Percentiles rank a stretch among this genome's conserved stretches.
phyloP scores from a whole-genome alignment of 805 yeast genomes.

The Zygotorulaspora chibaensis region DNA sequence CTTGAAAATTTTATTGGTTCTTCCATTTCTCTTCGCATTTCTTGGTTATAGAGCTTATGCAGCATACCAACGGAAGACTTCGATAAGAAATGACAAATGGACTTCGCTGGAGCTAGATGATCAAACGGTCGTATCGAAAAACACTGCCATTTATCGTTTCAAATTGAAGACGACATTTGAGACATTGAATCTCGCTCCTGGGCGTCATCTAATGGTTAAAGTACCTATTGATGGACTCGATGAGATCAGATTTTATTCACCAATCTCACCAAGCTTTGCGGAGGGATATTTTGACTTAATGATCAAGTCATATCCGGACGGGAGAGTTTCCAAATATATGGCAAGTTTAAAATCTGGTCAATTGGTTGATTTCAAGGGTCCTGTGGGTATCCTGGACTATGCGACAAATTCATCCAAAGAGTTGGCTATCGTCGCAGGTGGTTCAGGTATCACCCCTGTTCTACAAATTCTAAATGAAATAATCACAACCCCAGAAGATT shows the following conservation, averaged over 20 bases:
- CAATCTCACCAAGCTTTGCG: conserved; percentile 66
- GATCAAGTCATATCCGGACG: conserved; percentile 71
- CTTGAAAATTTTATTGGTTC: conserved; percentile 28
- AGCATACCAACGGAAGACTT: conserved; percentile 40
- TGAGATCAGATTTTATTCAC: conserved; percentile 63
- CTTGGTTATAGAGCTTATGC: conserved; percentile 34
- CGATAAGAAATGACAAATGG: conserved; percentile 53
- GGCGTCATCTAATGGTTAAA: conserved; percentile 66
- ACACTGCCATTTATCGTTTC: conserved; percentile 70
- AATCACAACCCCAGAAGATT: conserved; percentile 64
- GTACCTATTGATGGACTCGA: conserved; percentile 37
- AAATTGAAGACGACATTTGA: conserved; percentile 58
- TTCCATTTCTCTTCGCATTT: conserved; percentile 40
- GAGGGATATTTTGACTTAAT: conserved; percentile 71
- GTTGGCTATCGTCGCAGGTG: conserved; percentile 74
- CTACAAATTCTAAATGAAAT: conserved; percentile 71
- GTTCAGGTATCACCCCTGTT: conserved; percentile 88
- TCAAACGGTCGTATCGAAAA: conserved; percentile 66
- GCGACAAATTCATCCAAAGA: conserved; percentile 55
- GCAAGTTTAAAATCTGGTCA: conserved; percentile 63
- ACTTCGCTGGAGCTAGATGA: conserved; percentile 64
- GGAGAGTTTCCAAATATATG: conserved; percentile 62
- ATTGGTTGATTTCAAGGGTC: conserved; percentile 69
- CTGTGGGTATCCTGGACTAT: conserved; percentile 69
- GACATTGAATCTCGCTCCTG: conserved; percentile 62